phyloP scores from a whole-genome alignment of 805 yeast genomes.

The Millerozyma miso region DNA sequence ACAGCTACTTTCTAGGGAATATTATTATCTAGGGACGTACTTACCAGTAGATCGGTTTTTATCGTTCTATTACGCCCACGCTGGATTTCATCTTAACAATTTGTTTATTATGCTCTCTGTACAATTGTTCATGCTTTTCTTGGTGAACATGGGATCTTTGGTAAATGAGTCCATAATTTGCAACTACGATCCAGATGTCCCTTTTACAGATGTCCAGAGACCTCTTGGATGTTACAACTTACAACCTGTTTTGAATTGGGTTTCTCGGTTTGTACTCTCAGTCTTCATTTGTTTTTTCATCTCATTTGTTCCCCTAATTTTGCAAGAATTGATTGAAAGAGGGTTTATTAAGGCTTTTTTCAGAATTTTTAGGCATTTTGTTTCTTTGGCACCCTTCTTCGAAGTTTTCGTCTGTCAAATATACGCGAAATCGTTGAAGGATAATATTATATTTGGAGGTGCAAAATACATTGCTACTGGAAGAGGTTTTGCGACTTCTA shows the following conservation, averaged over 20 bases:
- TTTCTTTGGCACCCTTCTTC: constrained; percentile 83
- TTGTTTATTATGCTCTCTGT: constrained; percentile 81
- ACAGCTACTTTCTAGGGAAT: constrained; percentile 86
- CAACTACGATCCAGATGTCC: constrained; percentile 57
- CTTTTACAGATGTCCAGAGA: constrained; percentile 65
- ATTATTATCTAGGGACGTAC: constrained; percentile 85
- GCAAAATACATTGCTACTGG: constrained; percentile 92
- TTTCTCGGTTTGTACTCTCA: constrained; percentile 79
- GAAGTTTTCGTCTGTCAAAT: constrained; percentile 95
- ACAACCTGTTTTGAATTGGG: constrained; percentile 87
- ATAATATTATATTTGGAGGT: constrained; percentile 83
- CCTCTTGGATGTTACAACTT: constrained; percentile 87
- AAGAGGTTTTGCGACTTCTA: constrained; percentile 85
- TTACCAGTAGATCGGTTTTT: constrained; percentile 85
- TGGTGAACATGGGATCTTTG: constrained; percentile 76
- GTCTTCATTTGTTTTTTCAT: constrained; percentile 91
- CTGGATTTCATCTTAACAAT: constrained; percentile 93
- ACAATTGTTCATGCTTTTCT: constrained; percentile 78
- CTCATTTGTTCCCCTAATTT: constrained; percentile 80
- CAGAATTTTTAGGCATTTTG: constrained; percentile 69
- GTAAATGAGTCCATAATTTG: constrained; percentile 70
- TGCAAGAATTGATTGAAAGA: constrained; percentile 85
- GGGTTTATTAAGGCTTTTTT: constrained; percentile 72
- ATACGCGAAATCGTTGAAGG: constrained; percentile 71
- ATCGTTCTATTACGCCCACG: constrained; percentile 94